Percentiles rank a stretch among this genome's conserved stretches.
These are phyloP conservation scores for Leccinum longicurvipes DNA, from an alignment of 768 basidiomycete genomes.

Conservation along the genomic window DNA sequence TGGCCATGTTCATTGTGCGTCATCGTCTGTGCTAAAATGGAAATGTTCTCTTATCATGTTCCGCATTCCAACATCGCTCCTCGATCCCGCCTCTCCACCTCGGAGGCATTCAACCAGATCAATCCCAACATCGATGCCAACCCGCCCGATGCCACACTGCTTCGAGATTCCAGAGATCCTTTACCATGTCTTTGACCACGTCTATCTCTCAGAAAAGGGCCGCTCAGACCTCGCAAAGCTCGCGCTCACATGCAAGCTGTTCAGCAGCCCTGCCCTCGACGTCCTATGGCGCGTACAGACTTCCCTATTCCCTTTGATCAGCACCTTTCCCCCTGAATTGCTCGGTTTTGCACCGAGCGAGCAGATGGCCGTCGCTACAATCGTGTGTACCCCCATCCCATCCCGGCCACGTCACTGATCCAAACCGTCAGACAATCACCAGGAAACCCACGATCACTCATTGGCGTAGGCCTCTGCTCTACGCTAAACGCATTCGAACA, in stretches of 20 bases:
- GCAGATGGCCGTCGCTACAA: slow-evolving; percentile 12
- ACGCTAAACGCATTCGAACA: slow-evolving; percentile 16
- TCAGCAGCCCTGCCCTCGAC: slow-evolving; percentile 20
- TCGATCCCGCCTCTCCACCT: background rate
- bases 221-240: slow-evolving; percentile 13
- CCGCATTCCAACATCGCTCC: background rate
- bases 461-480: slow-evolving; percentile 19
- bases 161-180: slow-evolving; percentile 20
- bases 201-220: slow-evolving; percentile 6
- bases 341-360: slow-evolving; percentile 15
- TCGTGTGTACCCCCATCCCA: slow-evolving; percentile 8
- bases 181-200: slow-evolving; percentile 14
- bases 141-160: slow-evolving; percentile 2
- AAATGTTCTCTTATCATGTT: background rate
- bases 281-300: slow-evolving; percentile 21
- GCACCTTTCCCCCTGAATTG: slow-evolving; percentile 16
- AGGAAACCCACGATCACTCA: slow-evolving; percentile 11
- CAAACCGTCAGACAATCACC: slow-evolving; percentile 7
- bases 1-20: background rate
- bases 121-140: background rate
- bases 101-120: slow-evolving; percentile 3
- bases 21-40: background rate
- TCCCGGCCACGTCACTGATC: background rate
- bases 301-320: slow-evolving; percentile 15
- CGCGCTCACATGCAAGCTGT: slow-evolving; percentile 15